Conservation (phyloP, 179 eudicot genomes). For the Beta corolliflora region DNA sequence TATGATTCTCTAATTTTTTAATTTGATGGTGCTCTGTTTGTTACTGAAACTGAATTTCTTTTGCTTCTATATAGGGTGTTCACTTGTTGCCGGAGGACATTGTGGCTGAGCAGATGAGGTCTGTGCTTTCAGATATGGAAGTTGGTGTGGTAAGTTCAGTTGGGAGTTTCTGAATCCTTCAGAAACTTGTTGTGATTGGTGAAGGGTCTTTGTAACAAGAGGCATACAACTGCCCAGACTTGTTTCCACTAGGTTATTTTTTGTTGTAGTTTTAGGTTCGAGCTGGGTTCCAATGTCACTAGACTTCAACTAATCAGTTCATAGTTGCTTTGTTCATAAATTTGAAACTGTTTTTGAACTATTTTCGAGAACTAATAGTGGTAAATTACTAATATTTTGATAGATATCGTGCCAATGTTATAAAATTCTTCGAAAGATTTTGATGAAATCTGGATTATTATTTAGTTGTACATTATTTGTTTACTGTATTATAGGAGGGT, state of each 20-base stretch:
- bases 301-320: background rate
- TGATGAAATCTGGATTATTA: background rate
- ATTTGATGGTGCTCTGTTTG: background rate
- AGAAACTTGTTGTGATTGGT: background rate
- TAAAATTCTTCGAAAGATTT: background rate
- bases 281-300: background rate
- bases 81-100: conserved; percentile 62
- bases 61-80: conserved; percentile 58
- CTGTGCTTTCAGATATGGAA: conserved; percentile 90
- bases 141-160: conserved; percentile 21
- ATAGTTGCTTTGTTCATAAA: background rate
- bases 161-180: background rate
- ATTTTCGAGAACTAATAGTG: conserved; percentile 13
- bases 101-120: conserved; percentile 71
- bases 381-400: background rate
- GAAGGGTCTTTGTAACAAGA: too few species aligned
- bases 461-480: background rate
- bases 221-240: too few species aligned
- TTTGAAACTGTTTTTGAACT: background rate
- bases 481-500: background rate
- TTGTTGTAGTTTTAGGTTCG: background rate
- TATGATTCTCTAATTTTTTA: background rate
- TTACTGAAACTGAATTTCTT: conserved; percentile 14
- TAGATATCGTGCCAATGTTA: background rate
- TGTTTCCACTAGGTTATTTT: too few species aligned